A percentile compares a stretch with the other conserved stretches of the same genome.
phyloP scores from a whole-genome alignment of 192 early-diverging fungal species.

The Globomyces pollinis-pini region DNA sequence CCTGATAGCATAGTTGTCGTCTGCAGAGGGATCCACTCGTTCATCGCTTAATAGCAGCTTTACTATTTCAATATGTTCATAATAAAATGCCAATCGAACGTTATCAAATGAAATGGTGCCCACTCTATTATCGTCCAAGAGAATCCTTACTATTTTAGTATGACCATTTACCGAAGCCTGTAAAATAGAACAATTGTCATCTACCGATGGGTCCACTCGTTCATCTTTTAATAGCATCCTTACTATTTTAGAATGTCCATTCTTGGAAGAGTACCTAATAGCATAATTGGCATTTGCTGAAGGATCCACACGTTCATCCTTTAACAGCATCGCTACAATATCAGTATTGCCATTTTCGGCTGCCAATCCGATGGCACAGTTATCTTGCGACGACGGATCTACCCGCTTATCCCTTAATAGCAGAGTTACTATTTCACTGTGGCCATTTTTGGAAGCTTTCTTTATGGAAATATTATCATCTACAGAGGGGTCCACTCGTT shows the following conservation, averaged over 20 bases:
- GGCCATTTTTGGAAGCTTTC: conserved; percentile 10
- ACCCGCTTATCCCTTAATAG: background rate
- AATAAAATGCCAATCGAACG: background rate
- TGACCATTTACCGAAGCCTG: background rate
- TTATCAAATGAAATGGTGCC: background rate
- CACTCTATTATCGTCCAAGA: background rate
- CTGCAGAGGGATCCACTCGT: background rate
- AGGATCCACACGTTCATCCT: background rate
- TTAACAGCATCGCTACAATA: conserved; percentile 6
- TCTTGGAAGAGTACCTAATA: background rate
- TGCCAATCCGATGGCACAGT: conserved; percentile 10
- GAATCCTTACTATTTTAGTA: background rate
- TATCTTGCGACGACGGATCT: background rate
- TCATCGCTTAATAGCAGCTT: background rate
- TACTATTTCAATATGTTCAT: background rate
- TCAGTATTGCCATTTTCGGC: conserved; percentile 3
- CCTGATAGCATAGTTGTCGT: background rate
- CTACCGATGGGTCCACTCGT: background rate
- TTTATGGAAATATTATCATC: conserved; percentile 10
- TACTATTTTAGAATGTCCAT: conserved; percentile 3
- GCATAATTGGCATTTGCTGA: background rate
- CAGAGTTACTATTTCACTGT: conserved; percentile 2
- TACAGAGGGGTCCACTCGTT: conserved; percentile 7
- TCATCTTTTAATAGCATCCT: background rate
- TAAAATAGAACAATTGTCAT: background rate